Evolutionary conservation across 2,329 filamentous ascomycete genomes (phyloP).

Genomic region (Penicillium nordicum): DNA sequence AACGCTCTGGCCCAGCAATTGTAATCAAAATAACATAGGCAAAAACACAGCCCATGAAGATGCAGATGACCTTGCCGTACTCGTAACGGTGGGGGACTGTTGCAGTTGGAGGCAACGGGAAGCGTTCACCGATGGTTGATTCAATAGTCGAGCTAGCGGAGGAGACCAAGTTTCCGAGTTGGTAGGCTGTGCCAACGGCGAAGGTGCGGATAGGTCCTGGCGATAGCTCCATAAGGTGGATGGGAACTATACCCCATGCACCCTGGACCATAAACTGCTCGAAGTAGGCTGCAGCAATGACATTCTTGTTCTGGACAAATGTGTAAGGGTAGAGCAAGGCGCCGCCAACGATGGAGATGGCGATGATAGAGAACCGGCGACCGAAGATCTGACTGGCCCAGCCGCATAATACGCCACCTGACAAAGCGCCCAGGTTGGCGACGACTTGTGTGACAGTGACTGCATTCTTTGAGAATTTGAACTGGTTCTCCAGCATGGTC

Average conservation of each 20-base stretch:
- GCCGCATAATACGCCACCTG: slow-evolving; percentile 64
- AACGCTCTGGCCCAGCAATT: slow-evolving; percentile 48
- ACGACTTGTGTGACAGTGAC: slow-evolving; percentile 70
- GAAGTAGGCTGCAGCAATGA: slow-evolving; percentile 81
- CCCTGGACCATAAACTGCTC: slow-evolving; percentile 77
- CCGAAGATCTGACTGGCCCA: slow-evolving; percentile 68
- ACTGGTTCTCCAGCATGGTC: slow-evolving; percentile 58
- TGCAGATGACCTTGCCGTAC: slow-evolving; percentile 82
- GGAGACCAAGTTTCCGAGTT: slow-evolving; percentile 61
- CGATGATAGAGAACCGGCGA: slow-evolving; percentile 65
- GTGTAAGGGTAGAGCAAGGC: slow-evolving; percentile 81
- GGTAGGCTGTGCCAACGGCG: slow-evolving; percentile 61
- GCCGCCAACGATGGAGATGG: slow-evolving; percentile 63
- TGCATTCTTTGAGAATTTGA: slow-evolving; percentile 53
- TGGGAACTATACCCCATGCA: slow-evolving; percentile 72
- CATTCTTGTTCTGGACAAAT: slow-evolving; percentile 58
- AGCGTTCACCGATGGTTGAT: slow-evolving; percentile 68
- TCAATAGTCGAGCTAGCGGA: slow-evolving; percentile 70
- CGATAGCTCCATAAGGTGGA: slow-evolving; percentile 63
- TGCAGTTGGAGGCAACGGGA: slow-evolving; percentile 62
- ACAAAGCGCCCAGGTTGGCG: slow-evolving; percentile 67
- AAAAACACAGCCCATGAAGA: slow-evolving; percentile 85
- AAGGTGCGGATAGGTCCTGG: slow-evolving; percentile 61
- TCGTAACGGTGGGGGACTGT: slow-evolving; percentile 56
- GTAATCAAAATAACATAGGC: slow-evolving; percentile 55